Percentiles rank a stretch among this genome's conserved stretches.
Evolutionary conservation across 2,329 filamentous ascomycete genomes (phyloP).

Genomic region (Colletotrichum chlorophyti): DNA sequence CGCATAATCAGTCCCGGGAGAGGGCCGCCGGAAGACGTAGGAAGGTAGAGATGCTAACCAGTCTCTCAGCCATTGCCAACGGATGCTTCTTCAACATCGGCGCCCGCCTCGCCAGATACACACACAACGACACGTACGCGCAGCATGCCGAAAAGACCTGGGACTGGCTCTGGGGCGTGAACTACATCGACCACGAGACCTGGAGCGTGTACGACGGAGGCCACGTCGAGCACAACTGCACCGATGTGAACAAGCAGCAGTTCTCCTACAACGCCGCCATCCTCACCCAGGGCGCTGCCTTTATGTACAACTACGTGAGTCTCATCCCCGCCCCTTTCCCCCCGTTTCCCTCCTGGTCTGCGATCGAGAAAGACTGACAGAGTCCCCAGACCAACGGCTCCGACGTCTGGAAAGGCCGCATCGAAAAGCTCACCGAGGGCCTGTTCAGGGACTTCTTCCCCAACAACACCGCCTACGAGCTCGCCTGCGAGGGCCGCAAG

Average conservation of each 20-base stretch:
- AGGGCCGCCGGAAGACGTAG: too few relatives aligned
- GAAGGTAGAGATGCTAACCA: not conserved
- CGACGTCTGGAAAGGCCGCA: slow-evolving; percentile 59
- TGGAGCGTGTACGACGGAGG: slow-evolving; percentile 72
- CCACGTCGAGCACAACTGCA: slow-evolving; percentile 64
- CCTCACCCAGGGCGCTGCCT: slow-evolving; percentile 67
- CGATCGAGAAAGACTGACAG: not conserved
- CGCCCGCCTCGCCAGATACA: slow-evolving; percentile 76
- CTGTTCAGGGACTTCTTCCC: slow-evolving; percentile 60
- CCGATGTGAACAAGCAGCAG: slow-evolving; percentile 64
- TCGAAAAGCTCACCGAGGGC: slow-evolving; percentile 61
- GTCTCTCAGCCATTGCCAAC: slow-evolving; percentile 61
- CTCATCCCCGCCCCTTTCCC: too few relatives aligned
- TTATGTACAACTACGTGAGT: slow-evolving; percentile 71
- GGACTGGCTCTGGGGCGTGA: slow-evolving; percentile 63
- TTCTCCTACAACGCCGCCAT: slow-evolving; percentile 73
- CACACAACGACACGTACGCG: slow-evolving; percentile 68
- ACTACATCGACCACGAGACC: slow-evolving; percentile 64
- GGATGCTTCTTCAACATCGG: slow-evolving; percentile 70
- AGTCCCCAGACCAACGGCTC: slow-evolving; percentile 55
- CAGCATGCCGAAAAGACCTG: slow-evolving; percentile 67
- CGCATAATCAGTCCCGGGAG: too few relatives aligned
- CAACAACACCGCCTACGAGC: slow-evolving; percentile 67
- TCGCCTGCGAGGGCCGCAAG: slow-evolving; percentile 65
- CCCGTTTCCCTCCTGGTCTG: not conserved